phyloP scores from a whole-genome alignment of 2,329 filamentous ascomycete genomes.

The Leptoxyphium fumago region DNA sequence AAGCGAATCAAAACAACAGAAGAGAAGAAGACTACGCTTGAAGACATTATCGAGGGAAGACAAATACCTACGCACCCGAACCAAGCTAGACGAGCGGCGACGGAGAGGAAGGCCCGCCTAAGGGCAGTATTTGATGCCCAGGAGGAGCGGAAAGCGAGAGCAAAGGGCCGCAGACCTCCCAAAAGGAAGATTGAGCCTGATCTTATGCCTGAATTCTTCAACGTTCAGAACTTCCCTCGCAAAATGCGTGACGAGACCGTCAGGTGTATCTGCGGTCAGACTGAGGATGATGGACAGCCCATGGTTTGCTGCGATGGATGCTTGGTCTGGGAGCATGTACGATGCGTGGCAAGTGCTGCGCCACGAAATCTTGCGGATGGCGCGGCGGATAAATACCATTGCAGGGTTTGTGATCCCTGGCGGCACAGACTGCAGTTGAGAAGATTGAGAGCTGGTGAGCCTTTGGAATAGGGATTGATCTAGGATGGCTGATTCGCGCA shows the following conservation, averaged over 20 bases:
- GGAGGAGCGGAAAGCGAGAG: conserved; percentile 1
- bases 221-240: conserved; percentile 7
- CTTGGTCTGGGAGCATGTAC: conserved; percentile 16
- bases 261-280: conserved; percentile 16
- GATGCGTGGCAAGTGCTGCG: conserved; percentile 10
- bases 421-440: conserved; percentile 6
- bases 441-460: conserved; percentile 4
- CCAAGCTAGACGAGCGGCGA: conserved; percentile 9
- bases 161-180: conserved; percentile 1
- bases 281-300: conserved; percentile 5
- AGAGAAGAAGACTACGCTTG: neutral
- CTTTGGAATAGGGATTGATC: neutral
- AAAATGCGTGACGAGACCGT: conserved; percentile 8
- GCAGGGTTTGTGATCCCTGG: conserved; percentile 14
- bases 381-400: conserved; percentile 6
- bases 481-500: no score
- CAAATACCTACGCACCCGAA: conserved; percentile 7
- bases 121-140: neutral
- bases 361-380: conserved; percentile 2
- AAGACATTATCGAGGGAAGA: conserved; percentile 10
- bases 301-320: conserved; percentile 15
- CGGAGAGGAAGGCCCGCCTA: conserved; percentile 7
- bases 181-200: conserved; percentile 4
- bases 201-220: conserved; percentile 15
- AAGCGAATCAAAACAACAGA: neutral